A percentile compares a stretch with the other conserved stretches of the same genome.
These are phyloP conservation scores for Mortierella sp. DNA, from an alignment of 371 early-diverging fungal species.

Conservation along the genomic window DNA sequence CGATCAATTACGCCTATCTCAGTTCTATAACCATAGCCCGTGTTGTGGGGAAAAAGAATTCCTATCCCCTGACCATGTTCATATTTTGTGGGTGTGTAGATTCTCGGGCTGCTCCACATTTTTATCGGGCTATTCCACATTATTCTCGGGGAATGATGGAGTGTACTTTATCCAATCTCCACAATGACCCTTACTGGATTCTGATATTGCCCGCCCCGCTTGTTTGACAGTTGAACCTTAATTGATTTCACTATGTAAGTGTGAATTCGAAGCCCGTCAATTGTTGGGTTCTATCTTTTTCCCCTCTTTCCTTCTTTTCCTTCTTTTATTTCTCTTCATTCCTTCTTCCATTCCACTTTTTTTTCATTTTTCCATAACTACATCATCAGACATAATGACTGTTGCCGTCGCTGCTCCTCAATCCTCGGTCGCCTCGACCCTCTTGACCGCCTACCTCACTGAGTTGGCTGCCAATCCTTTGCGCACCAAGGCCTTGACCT, in stretches of 20 bases:
- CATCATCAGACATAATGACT: slow-evolving; percentile 15
- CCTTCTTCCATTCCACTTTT: neutral
- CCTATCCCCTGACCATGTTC: no score
- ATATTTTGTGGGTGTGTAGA: no score
- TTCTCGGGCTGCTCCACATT: no score
- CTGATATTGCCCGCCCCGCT: slow-evolving; percentile 18
- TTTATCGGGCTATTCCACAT: no score
- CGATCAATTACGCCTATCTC: no score
- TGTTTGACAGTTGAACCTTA: slow-evolving; percentile 9
- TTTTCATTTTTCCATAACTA: neutral
- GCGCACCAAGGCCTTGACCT: slow-evolving; percentile 85
- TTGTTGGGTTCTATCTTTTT: neutral
- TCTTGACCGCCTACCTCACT: slow-evolving; percentile 74
- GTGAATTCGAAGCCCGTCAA: neutral
- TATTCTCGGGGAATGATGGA: no score
- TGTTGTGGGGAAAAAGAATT: no score
- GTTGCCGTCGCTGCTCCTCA: slow-evolving; percentile 23
- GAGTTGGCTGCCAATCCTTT: slow-evolving; percentile 76
- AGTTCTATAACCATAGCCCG: no score
- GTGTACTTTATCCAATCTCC: no score
- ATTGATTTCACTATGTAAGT: neutral
- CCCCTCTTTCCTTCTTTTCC: neutral
- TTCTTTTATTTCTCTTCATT: slow-evolving; percentile 7
- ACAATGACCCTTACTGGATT: no score
- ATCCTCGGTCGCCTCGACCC: slow-evolving; percentile 39